A percentile compares a stretch with the other conserved stretches of the same genome.
phyloP scores from a whole-genome alignment of 1,139 yeast species.

The Geotrichum reessii region DNA sequence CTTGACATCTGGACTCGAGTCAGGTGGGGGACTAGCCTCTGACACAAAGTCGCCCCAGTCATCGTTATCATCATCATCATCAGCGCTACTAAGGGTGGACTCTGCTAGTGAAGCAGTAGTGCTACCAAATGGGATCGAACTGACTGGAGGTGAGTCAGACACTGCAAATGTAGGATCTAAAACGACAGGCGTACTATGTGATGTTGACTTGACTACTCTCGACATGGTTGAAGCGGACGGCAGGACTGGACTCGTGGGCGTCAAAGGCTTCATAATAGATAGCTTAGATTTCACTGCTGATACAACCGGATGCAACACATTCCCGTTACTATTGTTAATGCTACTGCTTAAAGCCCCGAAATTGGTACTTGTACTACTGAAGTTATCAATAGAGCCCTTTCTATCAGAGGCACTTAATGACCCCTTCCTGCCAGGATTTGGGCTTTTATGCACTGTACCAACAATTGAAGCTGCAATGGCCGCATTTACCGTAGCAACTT shows the following conservation, averaged over 20 bases:
- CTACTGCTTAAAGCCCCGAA: background rate
- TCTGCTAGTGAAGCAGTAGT: background rate
- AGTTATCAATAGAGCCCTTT: background rate
- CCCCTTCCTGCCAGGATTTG: background rate
- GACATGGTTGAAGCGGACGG: background rate
- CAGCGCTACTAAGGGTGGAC: background rate
- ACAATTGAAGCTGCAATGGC: background rate
- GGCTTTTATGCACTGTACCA: background rate
- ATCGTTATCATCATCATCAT: slow-evolving; percentile 14
- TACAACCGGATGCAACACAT: background rate
- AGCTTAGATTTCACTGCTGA: background rate
- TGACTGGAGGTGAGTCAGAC: background rate
- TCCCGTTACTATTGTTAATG: background rate
- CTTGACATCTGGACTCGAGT: slow-evolving; percentile 27
- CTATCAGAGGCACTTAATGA: background rate
- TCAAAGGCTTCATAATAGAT: background rate
- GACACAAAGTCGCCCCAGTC: slow-evolving; percentile 26
- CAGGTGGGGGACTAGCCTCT: background rate
- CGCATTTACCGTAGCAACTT: background rate
- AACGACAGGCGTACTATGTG: background rate
- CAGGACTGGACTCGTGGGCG: background rate
- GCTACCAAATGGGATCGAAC: slow-evolving; percentile 20
- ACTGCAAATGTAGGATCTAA: background rate
- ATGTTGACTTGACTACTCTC: background rate
- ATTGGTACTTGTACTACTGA: background rate